Conservation (phyloP, 2,329 filamentous ascomycete genomes). For the Fusarium brevicatenulatum region DNA sequence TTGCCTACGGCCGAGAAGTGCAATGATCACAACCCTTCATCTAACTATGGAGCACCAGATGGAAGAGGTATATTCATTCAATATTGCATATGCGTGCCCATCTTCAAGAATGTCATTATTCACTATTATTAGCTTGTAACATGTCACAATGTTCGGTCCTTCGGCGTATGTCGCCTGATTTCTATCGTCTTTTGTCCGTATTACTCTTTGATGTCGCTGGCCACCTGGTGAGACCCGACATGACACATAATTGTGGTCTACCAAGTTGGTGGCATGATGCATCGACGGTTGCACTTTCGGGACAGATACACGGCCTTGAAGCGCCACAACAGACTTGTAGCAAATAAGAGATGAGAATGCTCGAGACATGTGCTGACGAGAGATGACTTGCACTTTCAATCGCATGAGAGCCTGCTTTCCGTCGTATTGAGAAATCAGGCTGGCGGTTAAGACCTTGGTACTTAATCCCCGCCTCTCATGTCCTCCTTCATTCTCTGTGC, state of each 20-base stretch:
- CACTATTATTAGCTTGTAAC: neutral
- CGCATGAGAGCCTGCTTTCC: neutral
- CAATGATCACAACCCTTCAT: neutral
- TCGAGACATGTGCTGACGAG: neutral
- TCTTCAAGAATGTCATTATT: neutral
- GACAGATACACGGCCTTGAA: rapidly evolving
- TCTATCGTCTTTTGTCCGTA: neutral
- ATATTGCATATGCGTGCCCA: rapidly evolving
- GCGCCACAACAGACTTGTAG: neutral
- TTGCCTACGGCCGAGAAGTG: rapidly evolving
- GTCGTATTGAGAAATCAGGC: neutral
- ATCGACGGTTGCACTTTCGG: neutral
- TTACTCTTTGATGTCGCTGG: neutral
- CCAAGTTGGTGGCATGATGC: neutral
- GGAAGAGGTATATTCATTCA: neutral
- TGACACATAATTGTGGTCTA: neutral
- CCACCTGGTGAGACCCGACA: neutral
- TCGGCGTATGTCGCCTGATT: neutral
- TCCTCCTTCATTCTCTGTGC: neutral
- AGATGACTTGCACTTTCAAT: neutral
- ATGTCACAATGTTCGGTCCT: rapidly evolving
- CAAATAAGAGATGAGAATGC: rapidly evolving
- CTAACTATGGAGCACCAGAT: neutral
- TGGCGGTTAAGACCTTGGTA: neutral
- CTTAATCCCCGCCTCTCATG: neutral